A percentile compares a stretch with the other conserved stretches of the same genome.
These are phyloP conservation scores for Diutina siamensis DNA, from an alignment of 1,139 yeast genomes.

Conservation along the genomic window DNA sequence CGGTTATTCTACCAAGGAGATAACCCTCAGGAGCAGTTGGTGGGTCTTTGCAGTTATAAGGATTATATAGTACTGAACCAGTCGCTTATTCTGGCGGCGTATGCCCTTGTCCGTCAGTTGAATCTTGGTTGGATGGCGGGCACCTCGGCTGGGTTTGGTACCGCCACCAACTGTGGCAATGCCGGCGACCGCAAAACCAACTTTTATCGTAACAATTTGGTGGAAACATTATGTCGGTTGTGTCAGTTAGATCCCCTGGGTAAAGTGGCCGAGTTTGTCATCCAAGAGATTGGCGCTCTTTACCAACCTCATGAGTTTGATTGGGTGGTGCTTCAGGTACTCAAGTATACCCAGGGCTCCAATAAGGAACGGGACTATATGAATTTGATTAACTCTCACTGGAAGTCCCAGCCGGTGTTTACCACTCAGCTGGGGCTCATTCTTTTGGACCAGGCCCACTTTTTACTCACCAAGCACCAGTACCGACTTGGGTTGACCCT, in stretches of 20 bases:
- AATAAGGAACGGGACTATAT: constrained; percentile 20
- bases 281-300: constrained; percentile 12
- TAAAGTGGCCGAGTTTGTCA: constrained; percentile 13
- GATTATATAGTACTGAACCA: constrained; percentile 13
- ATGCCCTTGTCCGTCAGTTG: constrained; percentile 16
- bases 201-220: constrained; percentile 23
- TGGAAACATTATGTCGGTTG: constrained; percentile 20
- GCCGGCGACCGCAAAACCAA: constrained; percentile 18
- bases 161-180: constrained; percentile 21
- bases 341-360: constrained; percentile 17
- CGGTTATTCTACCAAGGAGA: constrained; percentile 24
- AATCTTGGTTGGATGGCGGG: constrained; percentile 22
- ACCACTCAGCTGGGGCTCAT: constrained; percentile 23
- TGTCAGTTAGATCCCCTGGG: constrained; percentile 15
- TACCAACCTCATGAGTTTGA: constrained; percentile 19
- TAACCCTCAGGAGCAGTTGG: constrained; percentile 21
- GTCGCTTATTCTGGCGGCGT: constrained; percentile 12
- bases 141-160: constrained; percentile 18
- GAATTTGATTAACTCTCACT: constrained; percentile 16
- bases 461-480: constrained; percentile 20
- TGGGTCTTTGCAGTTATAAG: constrained; percentile 24
- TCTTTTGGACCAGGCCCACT: constrained; percentile 28
- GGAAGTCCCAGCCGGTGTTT: constrained; percentile 13
- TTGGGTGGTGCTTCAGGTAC: constrained; percentile 19
- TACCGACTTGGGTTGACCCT: constrained; percentile 19